Base-by-base conservation (phyloP, 371 early-diverging fungal genomes). In the Blakeslea trispora region DNA sequence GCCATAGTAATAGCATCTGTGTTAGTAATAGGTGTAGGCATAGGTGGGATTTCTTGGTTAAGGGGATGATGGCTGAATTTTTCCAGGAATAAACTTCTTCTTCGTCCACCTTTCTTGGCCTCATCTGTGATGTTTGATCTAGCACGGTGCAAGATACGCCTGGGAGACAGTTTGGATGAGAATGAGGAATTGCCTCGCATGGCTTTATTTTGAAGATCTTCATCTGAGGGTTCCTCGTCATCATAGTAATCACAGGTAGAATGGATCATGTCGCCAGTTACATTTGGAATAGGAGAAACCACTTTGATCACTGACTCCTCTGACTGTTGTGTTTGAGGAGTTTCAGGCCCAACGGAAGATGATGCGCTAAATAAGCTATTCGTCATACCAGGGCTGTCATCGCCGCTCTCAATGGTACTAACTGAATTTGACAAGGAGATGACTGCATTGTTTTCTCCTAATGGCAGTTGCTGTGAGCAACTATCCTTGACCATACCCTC, bases 51-150 rank as follows among this genome's bases (percentile, higher is more conserved):
- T 23, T 37, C 22, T 14, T 50, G 35, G 1, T 49, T 28, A 5
- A 28, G 7, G 7, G 28, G 32, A 31, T 31, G 48, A 17, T 39
- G 35, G 22, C 44, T 54, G 21, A 61, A 50, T 39, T 57, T 63
- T 8, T 49, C 57, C 15, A 63, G 28, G 35, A 63, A 57, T 9
- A 57, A 24, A 11, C 63, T 63, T 14, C 53, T 63, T 42, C 63
- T 45, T 21, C 58, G 53, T 5, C 53, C 63, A 10, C 57, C 2
- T 6, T 54, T 60, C 9, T 46, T 51, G 10, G 53, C 57, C 13
- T 57, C 57, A 11, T 63, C 56, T 10, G 22, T 57, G 3, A 63
- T 43, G 22, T 57, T 63, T 14, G 63, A 63, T 44, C 43, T 57
- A 1, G 58, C 58, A 23, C 50, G 34, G 23, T 55, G 56, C 21